Percentiles rank a stretch among this genome's conserved stretches.
Evolutionary conservation across 140 eudicot species (phyloP).

Genomic region (Bidens hawaiensis): DNA sequence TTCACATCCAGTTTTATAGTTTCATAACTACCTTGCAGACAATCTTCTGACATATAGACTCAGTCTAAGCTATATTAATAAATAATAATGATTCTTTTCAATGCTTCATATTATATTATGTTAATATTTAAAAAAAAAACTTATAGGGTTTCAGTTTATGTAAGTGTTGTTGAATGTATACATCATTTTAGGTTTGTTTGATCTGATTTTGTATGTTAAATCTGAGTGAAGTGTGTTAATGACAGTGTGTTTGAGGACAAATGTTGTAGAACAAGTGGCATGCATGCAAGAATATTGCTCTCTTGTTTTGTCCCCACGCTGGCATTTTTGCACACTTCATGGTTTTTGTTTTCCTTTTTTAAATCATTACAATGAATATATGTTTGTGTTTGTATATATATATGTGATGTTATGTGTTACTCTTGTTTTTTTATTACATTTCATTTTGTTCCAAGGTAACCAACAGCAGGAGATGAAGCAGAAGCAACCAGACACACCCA

Average conservation of each 20-base stretch:
- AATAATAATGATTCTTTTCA: neutral
- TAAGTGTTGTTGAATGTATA: slow-evolving; percentile 1
- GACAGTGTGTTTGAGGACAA: slow-evolving; percentile 24
- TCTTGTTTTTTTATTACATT: neutral
- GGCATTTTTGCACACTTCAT: slow-evolving; percentile 13
- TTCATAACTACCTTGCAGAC: neutral
- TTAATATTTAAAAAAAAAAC: neutral
- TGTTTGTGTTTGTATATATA: no score
- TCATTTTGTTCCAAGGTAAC: slow-evolving; percentile 1
- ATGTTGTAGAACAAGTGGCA: slow-evolving; percentile 45
- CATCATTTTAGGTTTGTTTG: slow-evolving; percentile 1
- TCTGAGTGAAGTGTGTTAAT: slow-evolving; percentile 10
- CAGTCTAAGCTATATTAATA: neutral
- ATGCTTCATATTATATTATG: neutral
- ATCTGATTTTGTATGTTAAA: slow-evolving; percentile 9
- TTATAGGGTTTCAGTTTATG: neutral
- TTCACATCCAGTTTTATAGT: neutral
- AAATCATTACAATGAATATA: neutral
- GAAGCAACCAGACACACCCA: slow-evolving; percentile 28
- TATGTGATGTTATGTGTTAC: neutral
- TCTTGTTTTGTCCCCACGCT: slow-evolving; percentile 18
- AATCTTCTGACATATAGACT: slow-evolving; percentile 3
- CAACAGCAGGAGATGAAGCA: slow-evolving; percentile 31
- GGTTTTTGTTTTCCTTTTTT: neutral
- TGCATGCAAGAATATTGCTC: slow-evolving; percentile 34